Evolutionary conservation across 441 rosid genomes (phyloP), one percentile per base, ranked within the genome.

Genomic region (Euphorbia corollata): DNA sequence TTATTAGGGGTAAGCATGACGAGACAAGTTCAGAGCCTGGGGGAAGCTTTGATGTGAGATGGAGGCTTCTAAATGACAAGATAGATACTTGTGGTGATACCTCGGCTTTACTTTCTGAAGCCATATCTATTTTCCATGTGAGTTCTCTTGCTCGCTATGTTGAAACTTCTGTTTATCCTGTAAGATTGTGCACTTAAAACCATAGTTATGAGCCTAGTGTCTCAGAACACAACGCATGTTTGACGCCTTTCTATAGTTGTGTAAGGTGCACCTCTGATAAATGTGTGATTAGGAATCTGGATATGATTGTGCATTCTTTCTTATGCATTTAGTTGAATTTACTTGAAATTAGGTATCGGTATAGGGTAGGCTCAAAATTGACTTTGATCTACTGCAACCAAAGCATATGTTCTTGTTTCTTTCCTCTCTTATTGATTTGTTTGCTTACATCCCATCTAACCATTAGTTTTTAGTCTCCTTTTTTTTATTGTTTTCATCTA

Each of bases 31-130:
- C 64, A 16, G 83, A 76, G 61, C 73, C 74, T 66, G 76, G n/a
- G 47, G 58, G 74, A 11, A 61, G 73, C 69, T 63, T 80, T n/a
- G 87, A 93, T 75, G 73, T 93, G 68, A 88, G 88, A 71, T 93
- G 98, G 98, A 90, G 92, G 82, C 84, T 92, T 73, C 87, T 92
- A 56, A 85, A 84, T 71, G 84, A 82, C 59, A 88, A 79, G 72
- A 75, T 78, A 59, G 64, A 76, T 64, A 70, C 87, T 68, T 71
- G 81, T 20, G 88, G 75, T 77, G 91, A 84, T 36, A 71, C 83
- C 18, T 80, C 79, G 71, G 69, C 45, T 8, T 69, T 85, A 72
- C 88, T 93, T n/a, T 78, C 84, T 15, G 87, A 80, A 66, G 91
- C 95, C 39, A 83, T 90, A 53, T 36, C 86, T 13, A 89, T 90